A percentile compares a stretch with the other conserved stretches of the same genome.
Conservation (phyloP, 169 alveolate genomes). For the Cryptosporidium bovis region DNA sequence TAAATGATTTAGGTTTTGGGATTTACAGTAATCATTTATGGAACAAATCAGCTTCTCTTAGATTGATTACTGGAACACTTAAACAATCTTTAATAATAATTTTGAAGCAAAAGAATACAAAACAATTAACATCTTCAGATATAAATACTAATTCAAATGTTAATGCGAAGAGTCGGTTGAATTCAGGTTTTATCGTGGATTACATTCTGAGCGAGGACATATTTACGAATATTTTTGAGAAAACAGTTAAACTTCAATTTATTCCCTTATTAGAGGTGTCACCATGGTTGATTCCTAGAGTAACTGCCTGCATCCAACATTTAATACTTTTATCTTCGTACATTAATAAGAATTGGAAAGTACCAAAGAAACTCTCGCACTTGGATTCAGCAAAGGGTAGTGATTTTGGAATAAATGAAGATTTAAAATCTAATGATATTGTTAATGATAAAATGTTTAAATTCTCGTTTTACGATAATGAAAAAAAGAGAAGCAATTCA, state of each 20-base stretch:
- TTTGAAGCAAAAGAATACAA: background rate
- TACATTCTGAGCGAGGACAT: slow-evolving; percentile 1
- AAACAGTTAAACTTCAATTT: slow-evolving; percentile 10
- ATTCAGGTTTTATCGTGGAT: background rate
- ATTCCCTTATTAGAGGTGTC: slow-evolving; percentile 14
- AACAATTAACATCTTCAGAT: no score
- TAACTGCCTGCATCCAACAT: slow-evolving; percentile 29
- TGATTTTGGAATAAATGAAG: background rate
- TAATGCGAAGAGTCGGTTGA: background rate
- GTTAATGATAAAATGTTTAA: background rate
- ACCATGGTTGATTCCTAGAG: slow-evolving; percentile 54
- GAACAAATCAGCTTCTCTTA: slow-evolving; percentile 16
- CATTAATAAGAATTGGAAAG: slow-evolving; percentile 12
- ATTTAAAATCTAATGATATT: background rate
- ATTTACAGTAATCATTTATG: slow-evolving; percentile 42
- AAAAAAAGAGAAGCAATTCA: background rate
- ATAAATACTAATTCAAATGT: no score
- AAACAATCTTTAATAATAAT: slow-evolving; percentile 16
- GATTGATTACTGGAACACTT: background rate
- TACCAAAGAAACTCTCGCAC: slow-evolving; percentile 32
- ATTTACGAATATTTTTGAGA: background rate
- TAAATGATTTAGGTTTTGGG: slow-evolving; percentile 1
- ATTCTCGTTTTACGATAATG: slow-evolving; percentile 5
- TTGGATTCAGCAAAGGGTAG: background rate
- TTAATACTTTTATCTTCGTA: slow-evolving; percentile 4